Percentiles rank a stretch among this genome's conserved stretches.
These are phyloP conservation scores for Penicillium atrosanguineum DNA, from an alignment of 495 filamentous ascomycete species.

Conservation along the genomic window DNA sequence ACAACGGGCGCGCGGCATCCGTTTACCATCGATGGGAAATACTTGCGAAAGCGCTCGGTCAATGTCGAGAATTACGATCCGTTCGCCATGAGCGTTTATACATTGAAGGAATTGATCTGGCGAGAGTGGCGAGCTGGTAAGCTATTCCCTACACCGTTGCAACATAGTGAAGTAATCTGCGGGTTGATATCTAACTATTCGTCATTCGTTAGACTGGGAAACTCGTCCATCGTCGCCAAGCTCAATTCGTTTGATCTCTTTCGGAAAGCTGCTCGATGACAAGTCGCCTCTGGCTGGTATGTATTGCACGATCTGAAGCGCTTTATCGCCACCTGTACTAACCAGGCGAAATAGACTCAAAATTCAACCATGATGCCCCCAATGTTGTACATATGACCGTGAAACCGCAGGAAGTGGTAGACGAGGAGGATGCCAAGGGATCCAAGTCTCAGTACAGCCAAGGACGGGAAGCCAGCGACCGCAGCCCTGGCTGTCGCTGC, in stretches of 20 bases:
- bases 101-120: conserved; percentile 86
- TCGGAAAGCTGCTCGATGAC: conserved; percentile 84
- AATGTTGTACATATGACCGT: conserved; percentile 95
- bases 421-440: conserved; percentile 83
- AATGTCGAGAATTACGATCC: conserved; percentile 75
- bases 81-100: conserved; percentile 85
- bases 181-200: not conserved
- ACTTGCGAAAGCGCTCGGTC: conserved; percentile 74
- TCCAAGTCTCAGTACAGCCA: conserved; percentile 60
- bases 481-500: conserved; percentile 71
- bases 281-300: conserved; percentile 74
- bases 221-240: conserved; percentile 75
- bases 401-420: conserved; percentile 81
- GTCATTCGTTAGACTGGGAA: conserved; percentile 70
- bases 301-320: conserved; percentile 4
- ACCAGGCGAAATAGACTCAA: conserved; percentile 58
- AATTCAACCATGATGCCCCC: conserved; percentile 65
- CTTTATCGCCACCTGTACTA: not conserved
- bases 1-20: conserved; percentile 81
- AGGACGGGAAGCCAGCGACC: conserved; percentile 59
- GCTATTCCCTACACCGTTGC: conserved; percentile 1
- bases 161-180: not conserved
- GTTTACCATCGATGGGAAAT: conserved; percentile 82
- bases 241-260: conserved; percentile 82
- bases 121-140: conserved; percentile 78